Base-by-base conservation (phyloP, 208 protist species). In the Trypanosoma melophagium region DNA sequence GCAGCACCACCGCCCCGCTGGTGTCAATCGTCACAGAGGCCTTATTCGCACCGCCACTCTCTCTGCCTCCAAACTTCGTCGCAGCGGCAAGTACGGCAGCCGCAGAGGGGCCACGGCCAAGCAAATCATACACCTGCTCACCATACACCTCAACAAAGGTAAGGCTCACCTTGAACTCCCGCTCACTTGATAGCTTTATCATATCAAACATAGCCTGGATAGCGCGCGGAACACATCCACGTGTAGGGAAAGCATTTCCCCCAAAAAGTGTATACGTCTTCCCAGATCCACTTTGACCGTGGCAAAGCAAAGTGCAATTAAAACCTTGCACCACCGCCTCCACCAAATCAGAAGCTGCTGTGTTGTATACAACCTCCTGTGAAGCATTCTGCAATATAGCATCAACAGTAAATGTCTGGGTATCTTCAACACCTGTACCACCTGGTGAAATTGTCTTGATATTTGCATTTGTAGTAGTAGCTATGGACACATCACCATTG, bases 251-350 rank as follows among this genome's bases (percentile, higher is more conserved):
- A 22, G 85, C 56, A 17, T 55, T 52, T 12, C 68, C 66, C 14
- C 90, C 89, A 64, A 90, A 90, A 40, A 92, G 51, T 2, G 90
- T 96, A 63, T 85, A 89, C 2, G 78, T 91, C 58, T 96, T 94
- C n/a, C 89, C 92, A 0, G 87, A 77, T 2, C 80, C 81, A 31
- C 79, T 74, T 59, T 89, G 84, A 0, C 94, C 92, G 56, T 82
- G 92, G 61, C 81, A 90, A 40, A 97, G 38, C 17, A 95, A 44
- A 22, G 89, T 96, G 22, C 79, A 88, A 38, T 78, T 89, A 14
- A 71, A 74, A 16, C 85, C 85, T 17, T 77, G 56, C 47, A 91
- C 10, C 19, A 64, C 77, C 3, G 54, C 60, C 47, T 79, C 71
- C 58, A 84, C 70, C 14, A 81, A 19, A 4, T 66, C 71, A 2